Conservation (phyloP, 2,329 filamentous ascomycete species). For the Colletotrichum sp. region DNA sequence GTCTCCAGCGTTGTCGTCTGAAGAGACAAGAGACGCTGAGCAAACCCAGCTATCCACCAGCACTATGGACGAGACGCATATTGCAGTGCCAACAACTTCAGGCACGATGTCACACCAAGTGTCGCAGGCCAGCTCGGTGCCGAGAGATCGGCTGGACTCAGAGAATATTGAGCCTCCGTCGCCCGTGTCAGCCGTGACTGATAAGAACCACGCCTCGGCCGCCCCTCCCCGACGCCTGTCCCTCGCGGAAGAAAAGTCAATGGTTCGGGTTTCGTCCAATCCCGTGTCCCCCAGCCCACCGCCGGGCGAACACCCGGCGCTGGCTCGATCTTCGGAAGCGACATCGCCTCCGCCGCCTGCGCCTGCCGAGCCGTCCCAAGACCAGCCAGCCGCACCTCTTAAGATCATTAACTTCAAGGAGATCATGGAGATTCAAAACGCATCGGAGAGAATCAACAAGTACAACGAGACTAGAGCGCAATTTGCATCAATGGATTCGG, state of each 20-base stretch:
- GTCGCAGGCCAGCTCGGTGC: conserved; percentile 40
- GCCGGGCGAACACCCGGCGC: conserved; percentile 43
- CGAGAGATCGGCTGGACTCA: conserved; percentile 29
- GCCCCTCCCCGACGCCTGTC: conserved; percentile 37
- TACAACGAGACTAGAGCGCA: conserved; percentile 76
- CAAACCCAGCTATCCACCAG: background rate
- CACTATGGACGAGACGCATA: background rate
- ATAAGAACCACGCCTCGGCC: conserved; percentile 28
- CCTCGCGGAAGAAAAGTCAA: conserved; percentile 49
- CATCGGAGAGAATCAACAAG: conserved; percentile 72
- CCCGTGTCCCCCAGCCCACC: conserved; percentile 39
- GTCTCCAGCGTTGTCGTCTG: background rate
- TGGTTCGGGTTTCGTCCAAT: conserved; percentile 38
- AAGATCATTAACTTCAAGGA: conserved; percentile 72
- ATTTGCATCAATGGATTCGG: conserved; percentile 76
- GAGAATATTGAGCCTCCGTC: conserved; percentile 44
- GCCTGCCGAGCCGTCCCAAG: conserved; percentile 23
- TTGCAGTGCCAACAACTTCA: background rate
- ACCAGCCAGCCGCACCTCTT: conserved; percentile 11
- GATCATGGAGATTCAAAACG: conserved; percentile 72
- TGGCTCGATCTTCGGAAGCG: conserved; percentile 13
- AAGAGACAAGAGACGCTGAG: background rate
- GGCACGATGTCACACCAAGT: conserved; percentile 36
- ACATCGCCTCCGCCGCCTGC: conserved; percentile 19
- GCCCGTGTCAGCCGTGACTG: conserved; percentile 44